Percentiles rank a stretch among this genome's conserved stretches.
Conservation (phyloP, 108 stramenopile species). For the Pinguiococcus pyrenoidosus region DNA sequence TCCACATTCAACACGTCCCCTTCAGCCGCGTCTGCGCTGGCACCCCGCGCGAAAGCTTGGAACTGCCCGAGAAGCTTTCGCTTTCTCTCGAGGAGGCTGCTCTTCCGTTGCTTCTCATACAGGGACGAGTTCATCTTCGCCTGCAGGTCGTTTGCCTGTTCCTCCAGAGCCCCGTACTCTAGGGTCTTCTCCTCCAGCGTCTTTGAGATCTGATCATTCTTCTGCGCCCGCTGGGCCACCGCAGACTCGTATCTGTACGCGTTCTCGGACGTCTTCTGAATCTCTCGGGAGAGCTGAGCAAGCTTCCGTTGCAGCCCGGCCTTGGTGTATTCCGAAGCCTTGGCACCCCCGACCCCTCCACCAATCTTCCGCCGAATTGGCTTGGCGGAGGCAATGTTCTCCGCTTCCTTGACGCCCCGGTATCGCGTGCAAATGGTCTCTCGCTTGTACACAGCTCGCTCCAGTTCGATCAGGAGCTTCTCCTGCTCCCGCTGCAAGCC, state of each 20-base stretch:
- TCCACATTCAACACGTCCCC: no score
- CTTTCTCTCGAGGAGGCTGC: slow-evolving; percentile 3
- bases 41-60: slow-evolving; percentile 3
- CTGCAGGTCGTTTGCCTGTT: slow-evolving; percentile 14
- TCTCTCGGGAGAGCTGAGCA: slow-evolving; percentile 7
- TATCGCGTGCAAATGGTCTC: slow-evolving; percentile 54
- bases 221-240: neutral
- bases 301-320: slow-evolving; percentile 45
- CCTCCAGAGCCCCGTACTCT: slow-evolving; percentile 1
- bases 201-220: neutral
- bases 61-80: neutral
- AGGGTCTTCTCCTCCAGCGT: slow-evolving; percentile 14
- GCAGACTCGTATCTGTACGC: slow-evolving; percentile 24
- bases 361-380: slow-evolving; percentile 8
- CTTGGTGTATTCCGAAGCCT: slow-evolving; percentile 27
- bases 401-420: slow-evolving; percentile 18
- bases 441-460: slow-evolving; percentile 53
- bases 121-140: slow-evolving; percentile 21
- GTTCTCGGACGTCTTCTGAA: slow-evolving; percentile 14
- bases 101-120: slow-evolving; percentile 39
- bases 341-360: slow-evolving; percentile 6
- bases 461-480: slow-evolving; percentile 54
- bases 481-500: slow-evolving; percentile 52
- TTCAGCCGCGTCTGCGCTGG: slow-evolving; percentile 4
- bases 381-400: slow-evolving; percentile 23